These are phyloP conservation scores for Trichoderma atroviride DNA, from an alignment of 2,329 filamentous ascomycete species.

Conservation along the genomic window DNA sequence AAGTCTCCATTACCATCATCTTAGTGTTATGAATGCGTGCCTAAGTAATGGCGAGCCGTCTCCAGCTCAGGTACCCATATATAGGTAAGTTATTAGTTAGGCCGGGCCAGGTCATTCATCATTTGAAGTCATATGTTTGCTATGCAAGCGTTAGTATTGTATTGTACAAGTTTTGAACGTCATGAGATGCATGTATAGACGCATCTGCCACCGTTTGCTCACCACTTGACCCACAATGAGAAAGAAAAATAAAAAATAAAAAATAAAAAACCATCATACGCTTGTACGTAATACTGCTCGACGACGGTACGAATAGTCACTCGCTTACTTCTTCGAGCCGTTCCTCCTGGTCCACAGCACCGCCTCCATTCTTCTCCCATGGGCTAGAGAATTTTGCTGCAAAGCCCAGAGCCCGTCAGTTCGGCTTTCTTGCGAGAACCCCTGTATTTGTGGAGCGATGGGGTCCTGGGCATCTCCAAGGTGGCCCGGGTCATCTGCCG, in stretches of 20 bases:
- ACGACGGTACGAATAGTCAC: neutral
- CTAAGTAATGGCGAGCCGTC: neutral
- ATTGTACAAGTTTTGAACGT: neutral
- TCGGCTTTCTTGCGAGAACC: neutral
- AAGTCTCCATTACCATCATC: neutral
- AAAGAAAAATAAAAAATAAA: neutral
- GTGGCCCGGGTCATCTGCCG: constrained; percentile 15
- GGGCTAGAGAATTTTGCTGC: constrained; percentile 5
- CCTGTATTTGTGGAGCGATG: constrained; percentile 18
- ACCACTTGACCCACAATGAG: neutral
- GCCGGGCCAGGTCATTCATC: neutral
- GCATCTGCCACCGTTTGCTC: neutral
- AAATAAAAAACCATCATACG: no score
- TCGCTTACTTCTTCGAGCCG: neutral
- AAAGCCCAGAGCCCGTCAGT: neutral
- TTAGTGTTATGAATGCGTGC: neutral
- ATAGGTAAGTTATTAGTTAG: no score
- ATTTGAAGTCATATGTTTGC: neutral
- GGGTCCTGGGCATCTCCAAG: constrained; percentile 14
- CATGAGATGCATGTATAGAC: neutral
- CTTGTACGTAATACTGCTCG: neutral
- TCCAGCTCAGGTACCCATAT: neutral
- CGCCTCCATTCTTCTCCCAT: neutral
- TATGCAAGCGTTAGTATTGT: neutral
- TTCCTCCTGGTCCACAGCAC: neutral